phyloP scores from a whole-genome alignment of 1,139 yeast species.

The Blastobotrys arbuscula region DNA sequence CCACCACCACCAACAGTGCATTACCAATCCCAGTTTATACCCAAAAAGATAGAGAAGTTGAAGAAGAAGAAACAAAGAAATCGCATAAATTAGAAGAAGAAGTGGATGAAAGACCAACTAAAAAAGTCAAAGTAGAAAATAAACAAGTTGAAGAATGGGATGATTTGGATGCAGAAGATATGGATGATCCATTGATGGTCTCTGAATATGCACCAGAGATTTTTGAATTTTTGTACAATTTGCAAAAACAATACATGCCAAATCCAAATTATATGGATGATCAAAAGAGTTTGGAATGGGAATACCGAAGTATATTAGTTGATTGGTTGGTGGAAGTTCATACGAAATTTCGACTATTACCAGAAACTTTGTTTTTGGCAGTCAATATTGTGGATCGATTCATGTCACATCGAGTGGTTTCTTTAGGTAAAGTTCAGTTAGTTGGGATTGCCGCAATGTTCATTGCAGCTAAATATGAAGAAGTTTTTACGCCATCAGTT shows the following conservation, averaged over 20 bases:
- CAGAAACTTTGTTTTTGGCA: constrained; percentile 86
- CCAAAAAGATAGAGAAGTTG: background rate
- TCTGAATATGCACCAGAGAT: constrained; percentile 89
- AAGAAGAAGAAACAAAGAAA: background rate
- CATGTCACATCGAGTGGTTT: constrained; percentile 73
- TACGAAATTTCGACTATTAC: constrained; percentile 74
- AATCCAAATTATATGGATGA: constrained; percentile 65
- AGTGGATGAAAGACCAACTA: constrained; percentile 9
- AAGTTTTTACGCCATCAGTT: constrained; percentile 86
- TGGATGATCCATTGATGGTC: constrained; percentile 91
- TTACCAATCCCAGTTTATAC: constrained; percentile 13
- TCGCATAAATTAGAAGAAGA: constrained; percentile 9
- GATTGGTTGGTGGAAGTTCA: constrained; percentile 97
- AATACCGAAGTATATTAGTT: constrained; percentile 82
- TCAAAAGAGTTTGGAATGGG: constrained; percentile 58
- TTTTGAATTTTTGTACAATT: constrained; percentile 68
- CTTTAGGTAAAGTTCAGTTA: constrained; percentile 77
- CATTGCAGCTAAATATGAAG: constrained; percentile 94
- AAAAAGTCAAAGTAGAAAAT: constrained; percentile 9
- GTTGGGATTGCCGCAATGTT: constrained; percentile 87
- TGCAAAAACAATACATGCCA: constrained; percentile 75
- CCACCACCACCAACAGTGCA: constrained; percentile 1
- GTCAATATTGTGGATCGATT: constrained; percentile 89
- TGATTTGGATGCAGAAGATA: constrained; percentile 86
- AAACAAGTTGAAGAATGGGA: constrained; percentile 50